A percentile compares a stretch with the other conserved stretches of the same genome.
Conservation (phyloP, 2,329 filamentous ascomycete genomes). For the Talaromyces rugulosus region DNA sequence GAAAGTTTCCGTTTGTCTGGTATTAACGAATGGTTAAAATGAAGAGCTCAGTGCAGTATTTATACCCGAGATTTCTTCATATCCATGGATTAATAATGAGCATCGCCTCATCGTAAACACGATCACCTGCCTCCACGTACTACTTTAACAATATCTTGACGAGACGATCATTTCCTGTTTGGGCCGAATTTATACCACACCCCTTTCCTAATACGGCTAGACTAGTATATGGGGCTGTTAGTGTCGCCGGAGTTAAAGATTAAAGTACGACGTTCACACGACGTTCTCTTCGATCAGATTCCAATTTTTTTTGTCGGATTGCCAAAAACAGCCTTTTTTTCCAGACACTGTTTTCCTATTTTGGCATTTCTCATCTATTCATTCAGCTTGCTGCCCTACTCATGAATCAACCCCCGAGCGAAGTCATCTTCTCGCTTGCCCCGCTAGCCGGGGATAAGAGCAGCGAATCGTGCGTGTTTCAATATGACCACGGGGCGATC, state of each 20-base stretch:
- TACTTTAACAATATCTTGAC: background rate
- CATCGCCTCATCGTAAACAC: background rate
- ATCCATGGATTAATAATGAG: background rate
- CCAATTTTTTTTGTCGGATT: background rate
- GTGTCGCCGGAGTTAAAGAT: background rate
- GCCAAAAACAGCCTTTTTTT: background rate
- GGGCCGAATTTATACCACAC: background rate
- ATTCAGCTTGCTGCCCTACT: background rate
- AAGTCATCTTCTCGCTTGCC: slow-evolving; percentile 3
- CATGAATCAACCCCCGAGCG: background rate
- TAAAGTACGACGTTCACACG: too few relatives aligned
- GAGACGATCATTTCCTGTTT: background rate
- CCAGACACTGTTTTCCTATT: background rate
- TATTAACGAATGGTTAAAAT: background rate
- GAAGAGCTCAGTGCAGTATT: background rate
- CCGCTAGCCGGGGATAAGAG: background rate
- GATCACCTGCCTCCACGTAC: background rate
- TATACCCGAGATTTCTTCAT: background rate
- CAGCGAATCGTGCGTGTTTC: slow-evolving; percentile 3
- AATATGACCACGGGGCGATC: slow-evolving; percentile 4
- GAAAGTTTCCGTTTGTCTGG: too few relatives aligned
- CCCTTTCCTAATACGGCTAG: background rate
- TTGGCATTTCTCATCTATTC: background rate
- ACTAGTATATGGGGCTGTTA: too few relatives aligned
- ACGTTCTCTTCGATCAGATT: background rate